phyloP scores from a whole-genome alignment of 202 grass and related monocot genomes.

The Schoenoplectus triqueter region DNA sequence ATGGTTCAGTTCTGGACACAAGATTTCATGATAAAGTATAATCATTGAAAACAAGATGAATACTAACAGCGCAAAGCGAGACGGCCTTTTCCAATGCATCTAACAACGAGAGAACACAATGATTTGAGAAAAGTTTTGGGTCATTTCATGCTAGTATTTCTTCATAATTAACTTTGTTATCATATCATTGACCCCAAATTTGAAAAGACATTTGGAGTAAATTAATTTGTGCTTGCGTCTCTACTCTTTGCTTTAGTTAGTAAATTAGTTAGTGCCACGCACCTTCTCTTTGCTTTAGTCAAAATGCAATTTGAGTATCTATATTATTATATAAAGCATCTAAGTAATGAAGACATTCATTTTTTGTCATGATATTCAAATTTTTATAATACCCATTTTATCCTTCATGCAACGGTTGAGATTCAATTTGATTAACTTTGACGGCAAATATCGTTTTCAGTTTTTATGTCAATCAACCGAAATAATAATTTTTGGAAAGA shows the following conservation, averaged over 20 bases:
- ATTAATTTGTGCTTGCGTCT: slow-evolving; percentile 22
- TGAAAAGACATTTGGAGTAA: slow-evolving; percentile 29
- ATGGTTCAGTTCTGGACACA: background rate
- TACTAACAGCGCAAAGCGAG: background rate
- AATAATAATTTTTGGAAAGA: too few species aligned
- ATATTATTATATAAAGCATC: too few species aligned
- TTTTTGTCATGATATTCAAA: too few species aligned
- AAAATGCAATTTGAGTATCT: slow-evolving; percentile 58
- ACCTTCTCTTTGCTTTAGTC: slow-evolving; percentile 38
- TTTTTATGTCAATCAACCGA: too few species aligned
- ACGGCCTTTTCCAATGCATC: slow-evolving; percentile 26
- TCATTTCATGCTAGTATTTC: slow-evolving; percentile 39
- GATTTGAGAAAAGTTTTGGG: slow-evolving; percentile 37
- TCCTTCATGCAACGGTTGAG: too few species aligned
- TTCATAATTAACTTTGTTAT: slow-evolving; percentile 7
- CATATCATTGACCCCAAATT: slow-evolving; percentile 35
- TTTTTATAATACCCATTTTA: too few species aligned
- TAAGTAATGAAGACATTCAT: too few species aligned
- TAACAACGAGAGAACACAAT: slow-evolving; percentile 29
- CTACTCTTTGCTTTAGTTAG: slow-evolving; percentile 31
- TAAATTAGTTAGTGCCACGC: slow-evolving; percentile 43
- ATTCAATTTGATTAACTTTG: too few species aligned
- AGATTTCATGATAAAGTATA: background rate
- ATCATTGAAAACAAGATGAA: background rate
- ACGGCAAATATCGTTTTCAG: too few species aligned